These are phyloP conservation scores for Verticillium nonalfalfae DNA, from an alignment of 2,329 filamentous ascomycete genomes.

Conservation along the genomic window DNA sequence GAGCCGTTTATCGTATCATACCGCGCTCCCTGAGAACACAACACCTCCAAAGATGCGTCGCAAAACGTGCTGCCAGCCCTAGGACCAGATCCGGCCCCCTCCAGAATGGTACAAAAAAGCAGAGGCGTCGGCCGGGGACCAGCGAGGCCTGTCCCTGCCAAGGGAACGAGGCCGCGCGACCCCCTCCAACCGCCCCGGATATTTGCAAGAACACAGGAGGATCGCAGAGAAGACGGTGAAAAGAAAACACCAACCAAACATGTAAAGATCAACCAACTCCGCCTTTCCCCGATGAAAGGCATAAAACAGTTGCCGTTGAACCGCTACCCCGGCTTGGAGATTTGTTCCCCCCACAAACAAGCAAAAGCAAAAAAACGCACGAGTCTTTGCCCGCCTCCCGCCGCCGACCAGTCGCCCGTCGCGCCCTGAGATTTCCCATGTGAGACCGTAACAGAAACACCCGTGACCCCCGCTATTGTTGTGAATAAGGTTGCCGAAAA, in stretches of 20 bases:
- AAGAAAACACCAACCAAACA: neutral
- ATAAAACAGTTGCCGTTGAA: constrained; percentile 15
- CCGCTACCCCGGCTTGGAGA: constrained; percentile 8
- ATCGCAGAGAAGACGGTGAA: neutral
- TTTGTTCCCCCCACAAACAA: neutral
- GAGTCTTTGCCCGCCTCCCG: constrained; percentile 22
- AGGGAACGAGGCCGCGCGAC: neutral
- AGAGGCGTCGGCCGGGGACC: neutral
- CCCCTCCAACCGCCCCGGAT: neutral
- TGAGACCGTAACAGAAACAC: constrained; percentile 30
- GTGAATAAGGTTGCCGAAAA: constrained; percentile 18
- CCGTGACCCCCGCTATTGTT: constrained; percentile 19
- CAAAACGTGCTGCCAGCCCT: constrained; percentile 9
- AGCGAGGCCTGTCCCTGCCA: neutral
- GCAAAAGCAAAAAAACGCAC: constrained; percentile 19
- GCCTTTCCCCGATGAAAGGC: constrained; percentile 18
- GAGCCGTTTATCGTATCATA: constrained; percentile 12
- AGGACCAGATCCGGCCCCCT: constrained; percentile 2
- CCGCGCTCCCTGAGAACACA: constrained; percentile 8
- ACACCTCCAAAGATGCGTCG: constrained; percentile 8
- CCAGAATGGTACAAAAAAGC: neutral
- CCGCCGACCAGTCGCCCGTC: constrained; percentile 3
- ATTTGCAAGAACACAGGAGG: constrained; percentile 1
- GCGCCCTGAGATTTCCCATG: constrained; percentile 19
- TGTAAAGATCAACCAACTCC: constrained; percentile 28